Conservation (phyloP, 2,329 filamentous ascomycete genomes). For the Chrysosporium queenslandicum region DNA sequence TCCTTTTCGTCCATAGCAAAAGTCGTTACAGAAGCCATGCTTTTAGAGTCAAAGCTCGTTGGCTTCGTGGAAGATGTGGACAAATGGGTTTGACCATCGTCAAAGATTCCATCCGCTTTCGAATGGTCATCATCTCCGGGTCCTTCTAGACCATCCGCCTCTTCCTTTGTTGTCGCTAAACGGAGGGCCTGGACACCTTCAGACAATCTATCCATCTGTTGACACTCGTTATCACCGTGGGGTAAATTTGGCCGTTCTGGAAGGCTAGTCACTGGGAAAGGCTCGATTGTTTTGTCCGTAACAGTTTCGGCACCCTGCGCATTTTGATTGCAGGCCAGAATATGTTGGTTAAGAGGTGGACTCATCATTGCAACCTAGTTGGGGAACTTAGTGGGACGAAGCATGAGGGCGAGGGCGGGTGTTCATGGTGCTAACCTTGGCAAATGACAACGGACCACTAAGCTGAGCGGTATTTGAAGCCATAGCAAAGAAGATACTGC, state of each 20-base stretch:
- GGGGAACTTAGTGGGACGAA: not conserved
- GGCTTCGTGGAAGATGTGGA: conserved; percentile 65
- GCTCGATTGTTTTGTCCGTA: not conserved
- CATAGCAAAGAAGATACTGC: conserved; percentile 1
- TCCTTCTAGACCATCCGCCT: conserved; percentile 18
- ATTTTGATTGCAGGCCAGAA: not conserved
- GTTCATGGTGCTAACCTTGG: conserved; percentile 51
- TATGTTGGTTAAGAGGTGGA: not conserved
- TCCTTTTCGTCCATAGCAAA: conserved; percentile 97
- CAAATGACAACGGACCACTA: conserved; percentile 53
- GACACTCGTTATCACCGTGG: conserved; percentile 15
- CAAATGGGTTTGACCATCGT: conserved; percentile 41
- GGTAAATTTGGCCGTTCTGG: not conserved
- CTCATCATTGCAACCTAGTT: conserved; percentile 4
- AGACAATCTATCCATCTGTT: conserved; percentile 23
- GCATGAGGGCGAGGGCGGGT: not conserved
- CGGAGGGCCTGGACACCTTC: conserved; percentile 28
- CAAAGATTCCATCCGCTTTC: conserved; percentile 32
- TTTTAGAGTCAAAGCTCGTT: conserved; percentile 85
- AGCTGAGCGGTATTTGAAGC: conserved; percentile 21
- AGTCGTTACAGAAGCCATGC: conserved; percentile 83
- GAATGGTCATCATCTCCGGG: conserved; percentile 23
- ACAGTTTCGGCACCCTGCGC: not conserved
- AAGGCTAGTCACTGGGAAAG: not conserved
- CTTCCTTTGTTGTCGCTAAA: conserved; percentile 23